These are phyloP conservation scores for Quercus tomentella DNA, from an alignment of 331 rosid species.

Conservation along the genomic window DNA sequence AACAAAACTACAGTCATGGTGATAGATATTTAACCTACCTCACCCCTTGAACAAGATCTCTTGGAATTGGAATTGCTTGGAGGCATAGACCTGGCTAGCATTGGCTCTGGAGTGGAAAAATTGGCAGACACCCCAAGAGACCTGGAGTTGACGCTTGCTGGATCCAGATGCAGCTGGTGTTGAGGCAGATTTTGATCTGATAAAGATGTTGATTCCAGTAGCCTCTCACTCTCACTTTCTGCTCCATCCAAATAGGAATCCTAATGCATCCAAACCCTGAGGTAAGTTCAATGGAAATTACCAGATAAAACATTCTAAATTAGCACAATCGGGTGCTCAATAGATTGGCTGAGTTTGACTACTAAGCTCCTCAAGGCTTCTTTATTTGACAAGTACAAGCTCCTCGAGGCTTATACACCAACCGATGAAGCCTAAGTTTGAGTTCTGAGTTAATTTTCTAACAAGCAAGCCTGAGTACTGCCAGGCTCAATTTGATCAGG, in stretches of 20 bases:
- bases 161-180: background rate
- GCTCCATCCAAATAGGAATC: constrained; percentile 35
- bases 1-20: constrained; percentile 1
- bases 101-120: constrained; percentile 2
- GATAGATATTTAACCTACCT: constrained; percentile 46
- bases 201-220: constrained; percentile 33
- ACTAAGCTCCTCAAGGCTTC: too few species aligned
- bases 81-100: constrained; percentile 11
- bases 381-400: too few species aligned
- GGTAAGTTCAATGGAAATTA: constrained; percentile 1
- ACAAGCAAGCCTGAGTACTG: too few species aligned
- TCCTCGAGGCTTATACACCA: too few species aligned
- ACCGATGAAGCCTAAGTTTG: too few species aligned
- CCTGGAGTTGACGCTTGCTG: too few species aligned
- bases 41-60: constrained; percentile 47
- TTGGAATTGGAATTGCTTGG: constrained; percentile 26
- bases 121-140: too few species aligned
- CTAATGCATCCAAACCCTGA: constrained; percentile 37
- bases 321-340: background rate
- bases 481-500: too few species aligned
- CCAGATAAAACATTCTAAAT: background rate
- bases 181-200: constrained; percentile 31
- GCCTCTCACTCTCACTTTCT: constrained; percentile 43
- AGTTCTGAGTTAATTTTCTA: too few species aligned
- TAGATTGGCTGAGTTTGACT: too few species aligned